Conservation (phyloP, 2,329 filamentous ascomycete genomes). For the Hypoxylon sp. region DNA sequence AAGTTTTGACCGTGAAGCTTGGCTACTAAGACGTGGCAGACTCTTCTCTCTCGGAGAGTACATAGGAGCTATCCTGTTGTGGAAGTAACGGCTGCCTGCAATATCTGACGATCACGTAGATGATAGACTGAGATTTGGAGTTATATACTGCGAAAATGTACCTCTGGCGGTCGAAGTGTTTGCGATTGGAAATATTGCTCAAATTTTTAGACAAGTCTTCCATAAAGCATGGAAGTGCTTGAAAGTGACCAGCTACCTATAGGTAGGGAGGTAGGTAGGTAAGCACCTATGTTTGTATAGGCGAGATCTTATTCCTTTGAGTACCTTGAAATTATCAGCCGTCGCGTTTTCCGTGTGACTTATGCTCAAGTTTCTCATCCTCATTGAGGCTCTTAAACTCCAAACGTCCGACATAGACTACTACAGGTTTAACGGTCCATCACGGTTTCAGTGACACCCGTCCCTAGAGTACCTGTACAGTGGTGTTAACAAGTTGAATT, state of each 20-base stretch:
- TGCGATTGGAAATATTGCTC: not conserved
- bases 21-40: constrained; percentile 8
- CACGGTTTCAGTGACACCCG: not conserved
- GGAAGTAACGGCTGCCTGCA: constrained; percentile 41
- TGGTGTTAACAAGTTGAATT: not conserved
- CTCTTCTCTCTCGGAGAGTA: constrained; percentile 5
- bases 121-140: constrained; percentile 7
- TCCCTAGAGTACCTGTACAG: not conserved
- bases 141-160: constrained; percentile 12
- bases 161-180: not conserved
- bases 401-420: not conserved
- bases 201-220: not conserved
- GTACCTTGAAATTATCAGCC: not conserved
- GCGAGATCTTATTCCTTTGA: not conserved
- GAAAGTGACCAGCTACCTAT: not conserved
- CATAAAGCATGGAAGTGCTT: not conserved
- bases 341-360: constrained; percentile 5
- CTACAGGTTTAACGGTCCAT: not conserved
- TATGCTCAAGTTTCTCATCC: not conserved
- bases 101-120: constrained; percentile 30
- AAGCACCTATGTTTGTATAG: not conserved
- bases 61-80: constrained; percentile 28
- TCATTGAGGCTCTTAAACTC: not conserved
- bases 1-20: constrained; percentile 18
- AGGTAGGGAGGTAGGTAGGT: too few relatives aligned